Conservation (phyloP, 257 asterid genomes). For the Nicotiana tomentosiformis region DNA sequence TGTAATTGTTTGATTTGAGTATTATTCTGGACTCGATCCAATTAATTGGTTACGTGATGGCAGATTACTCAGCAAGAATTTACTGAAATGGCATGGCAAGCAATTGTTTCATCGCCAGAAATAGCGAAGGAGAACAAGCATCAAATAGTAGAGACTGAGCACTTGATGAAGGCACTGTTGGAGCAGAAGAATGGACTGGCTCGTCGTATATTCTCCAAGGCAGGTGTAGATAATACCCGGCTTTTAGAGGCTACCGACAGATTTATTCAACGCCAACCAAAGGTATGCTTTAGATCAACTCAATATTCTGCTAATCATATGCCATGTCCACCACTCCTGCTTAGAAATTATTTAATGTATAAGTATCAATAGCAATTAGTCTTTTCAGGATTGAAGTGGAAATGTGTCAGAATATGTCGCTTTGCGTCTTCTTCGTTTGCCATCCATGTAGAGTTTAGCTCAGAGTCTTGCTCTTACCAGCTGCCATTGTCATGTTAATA, state of each 20-base stretch:
- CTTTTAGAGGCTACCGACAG: slow-evolving; percentile 85
- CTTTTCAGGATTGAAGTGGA: neutral
- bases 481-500: neutral
- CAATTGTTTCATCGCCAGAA: slow-evolving; percentile 81
- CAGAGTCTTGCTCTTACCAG: neutral
- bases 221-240: slow-evolving; percentile 74
- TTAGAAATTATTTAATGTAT: neutral
- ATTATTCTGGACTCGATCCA: neutral
- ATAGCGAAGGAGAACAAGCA: slow-evolving; percentile 91
- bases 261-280: slow-evolving; percentile 89
- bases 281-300: slow-evolving; percentile 42
- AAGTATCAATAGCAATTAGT: neutral
- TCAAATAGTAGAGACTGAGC: slow-evolving; percentile 99
- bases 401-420: neutral
- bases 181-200: slow-evolving; percentile 99
- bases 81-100: slow-evolving; percentile 99
- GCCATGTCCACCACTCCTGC: neutral
- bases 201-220: slow-evolving; percentile 86
- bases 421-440: neutral
- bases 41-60: slow-evolving; percentile 14
- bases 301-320: neutral
- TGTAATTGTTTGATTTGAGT: neutral
- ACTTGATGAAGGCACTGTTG: slow-evolving; percentile 93
- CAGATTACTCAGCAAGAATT: slow-evolving; percentile 88
- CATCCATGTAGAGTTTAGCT: neutral